phyloP scores from a whole-genome alignment of 441 rosid genomes.

The Biscutella auriculata region DNA sequence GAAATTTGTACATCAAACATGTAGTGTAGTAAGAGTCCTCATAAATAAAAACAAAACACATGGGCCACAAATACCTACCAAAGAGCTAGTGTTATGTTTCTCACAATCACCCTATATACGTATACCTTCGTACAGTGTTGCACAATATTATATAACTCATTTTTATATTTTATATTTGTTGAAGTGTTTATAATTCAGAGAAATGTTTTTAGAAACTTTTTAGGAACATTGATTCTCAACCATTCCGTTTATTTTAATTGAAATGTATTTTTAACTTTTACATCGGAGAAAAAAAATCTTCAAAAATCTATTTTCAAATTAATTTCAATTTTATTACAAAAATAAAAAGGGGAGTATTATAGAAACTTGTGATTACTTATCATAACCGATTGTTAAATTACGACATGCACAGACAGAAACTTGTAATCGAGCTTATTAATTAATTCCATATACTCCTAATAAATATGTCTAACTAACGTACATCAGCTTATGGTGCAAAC shows the following conservation, averaged over 20 bases:
- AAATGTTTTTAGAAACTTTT: background rate
- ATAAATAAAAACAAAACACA: constrained; percentile 17
- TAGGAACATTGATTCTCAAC: background rate
- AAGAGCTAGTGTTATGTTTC: constrained; percentile 21
- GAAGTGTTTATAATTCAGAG: background rate
- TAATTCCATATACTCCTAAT: background rate
- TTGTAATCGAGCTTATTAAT: background rate
- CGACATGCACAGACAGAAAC: background rate
- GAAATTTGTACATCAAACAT: constrained; percentile 6
- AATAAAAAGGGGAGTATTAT: too few relatives aligned
- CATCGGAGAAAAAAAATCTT: too few relatives aligned
- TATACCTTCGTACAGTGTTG: background rate
- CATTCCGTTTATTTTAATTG: too few relatives aligned
- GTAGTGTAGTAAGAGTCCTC: constrained; percentile 11
- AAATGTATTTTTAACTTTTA: too few relatives aligned
- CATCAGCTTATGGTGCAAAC: background rate
- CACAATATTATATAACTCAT: background rate
- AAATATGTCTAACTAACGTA: background rate
- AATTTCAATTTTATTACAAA: too few relatives aligned
- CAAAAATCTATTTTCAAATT: too few relatives aligned
- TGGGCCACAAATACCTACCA: constrained; percentile 18
- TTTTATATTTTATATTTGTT: background rate
- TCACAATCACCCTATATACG: background rate
- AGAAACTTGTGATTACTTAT: too few relatives aligned
- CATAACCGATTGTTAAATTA: too few relatives aligned